Evolutionary conservation across 2,329 filamentous ascomycete genomes (phyloP).

Genomic region (Pseudogymnoascus sp.): DNA sequence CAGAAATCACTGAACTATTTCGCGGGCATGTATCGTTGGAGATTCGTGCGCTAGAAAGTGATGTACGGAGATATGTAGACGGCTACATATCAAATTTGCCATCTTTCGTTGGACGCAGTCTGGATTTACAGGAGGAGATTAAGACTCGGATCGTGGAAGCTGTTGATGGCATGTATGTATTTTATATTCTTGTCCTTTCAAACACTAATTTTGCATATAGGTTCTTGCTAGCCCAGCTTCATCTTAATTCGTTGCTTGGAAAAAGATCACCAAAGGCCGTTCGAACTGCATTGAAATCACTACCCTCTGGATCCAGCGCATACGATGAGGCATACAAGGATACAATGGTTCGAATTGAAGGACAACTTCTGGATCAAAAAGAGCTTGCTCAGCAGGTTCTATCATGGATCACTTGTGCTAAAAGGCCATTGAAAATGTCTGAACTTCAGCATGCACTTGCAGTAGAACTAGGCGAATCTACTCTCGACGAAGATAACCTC

Average conservation of each 20-base stretch:
- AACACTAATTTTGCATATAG: slow-evolving; percentile 20
- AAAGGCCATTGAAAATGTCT: slow-evolving; percentile 20
- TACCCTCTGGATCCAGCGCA: slow-evolving; percentile 24
- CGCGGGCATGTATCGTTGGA: slow-evolving; percentile 18
- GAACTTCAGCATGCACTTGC: slow-evolving; percentile 32
- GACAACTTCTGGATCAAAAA: slow-evolving; percentile 22
- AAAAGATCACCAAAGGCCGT: slow-evolving; percentile 26
- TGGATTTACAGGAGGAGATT: slow-evolving; percentile 21
- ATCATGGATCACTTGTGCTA: slow-evolving; percentile 16
- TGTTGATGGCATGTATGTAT: slow-evolving; percentile 29
- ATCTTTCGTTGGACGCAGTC: slow-evolving; percentile 15
- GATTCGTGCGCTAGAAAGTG: slow-evolving; percentile 27
- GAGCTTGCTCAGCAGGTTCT: slow-evolving; percentile 28
- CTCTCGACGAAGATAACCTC: slow-evolving; percentile 21
- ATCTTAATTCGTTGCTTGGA: slow-evolving; percentile 27
- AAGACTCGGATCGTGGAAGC: slow-evolving; percentile 18
- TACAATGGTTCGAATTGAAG: slow-evolving; percentile 29
- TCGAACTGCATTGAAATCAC: slow-evolving; percentile 21
- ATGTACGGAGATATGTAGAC: slow-evolving; percentile 27
- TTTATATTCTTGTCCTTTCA: not conserved
- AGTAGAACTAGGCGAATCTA: slow-evolving; percentile 18
- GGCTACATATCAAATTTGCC: slow-evolving; percentile 21
- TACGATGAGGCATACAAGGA: slow-evolving; percentile 18
- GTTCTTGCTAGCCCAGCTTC: slow-evolving; percentile 31
- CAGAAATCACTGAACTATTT: slow-evolving; percentile 23